Base-by-base conservation (phyloP, 805 yeast species). In the Kazachstania kunashirensis region DNA sequence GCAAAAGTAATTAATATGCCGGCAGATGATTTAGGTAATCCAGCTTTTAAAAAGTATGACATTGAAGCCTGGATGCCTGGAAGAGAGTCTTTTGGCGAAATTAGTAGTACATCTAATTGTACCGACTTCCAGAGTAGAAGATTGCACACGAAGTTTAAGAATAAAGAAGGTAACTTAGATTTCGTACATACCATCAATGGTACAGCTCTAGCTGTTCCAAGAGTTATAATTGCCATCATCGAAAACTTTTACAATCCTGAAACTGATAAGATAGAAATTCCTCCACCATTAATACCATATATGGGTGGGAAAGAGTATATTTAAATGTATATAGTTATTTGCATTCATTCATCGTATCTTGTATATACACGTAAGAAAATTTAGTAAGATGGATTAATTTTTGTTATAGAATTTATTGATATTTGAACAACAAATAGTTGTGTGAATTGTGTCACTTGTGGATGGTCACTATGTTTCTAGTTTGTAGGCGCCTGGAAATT, bases 41-140 rank as follows among this genome's bases (percentile, higher is more conserved):
- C 98, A 1, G 97, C 97, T 0, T 75, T 70, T 59, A 79, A 82
- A 52, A 92, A 92, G 56, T 84, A 77, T 54, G 98, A 92, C 49
- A 84, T 88, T 39, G 98, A 92, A 60, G 95, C 88, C 0, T 84
- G 95, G 86, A 89, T 92, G 97, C 97, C 97, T 0, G 96, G 97
- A 2, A 73, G 96, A 49, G 88, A 84, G 1, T 57, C 63, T 2
- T 89, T 94, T 84, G 98, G 98, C 4, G 98, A 92, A 55, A 68
- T 92, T 23, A 77, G 94, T 1, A 84, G 95, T 20, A 71, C 94
- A 1, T 86, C 96, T 2, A 89, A 88, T 54, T 92, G 98, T 58
- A 73, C 85, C 3, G 96, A 88, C 47, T 92, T 74, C 57, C 98
- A 92, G 62, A 64, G 94, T 6, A 70, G 95, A 57, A 70, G 97